Base-by-base conservation (phyloP, 441 rosid genomes). In the Melastoma candidum region DNA sequence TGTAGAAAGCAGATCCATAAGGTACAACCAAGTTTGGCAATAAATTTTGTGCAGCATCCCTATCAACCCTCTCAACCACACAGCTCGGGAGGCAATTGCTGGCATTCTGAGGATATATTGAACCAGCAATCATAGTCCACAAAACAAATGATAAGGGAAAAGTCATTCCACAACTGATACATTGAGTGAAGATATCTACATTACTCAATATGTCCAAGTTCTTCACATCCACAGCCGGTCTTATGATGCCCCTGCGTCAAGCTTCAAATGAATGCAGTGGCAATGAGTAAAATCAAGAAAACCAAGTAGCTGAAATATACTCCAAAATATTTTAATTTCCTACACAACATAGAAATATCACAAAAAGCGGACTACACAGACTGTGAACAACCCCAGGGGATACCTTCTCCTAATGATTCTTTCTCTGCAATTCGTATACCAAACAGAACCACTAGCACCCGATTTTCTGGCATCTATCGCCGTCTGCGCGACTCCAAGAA, bases 381-480 rank as follows among this genome's bases (percentile, higher is more conserved):
- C 36, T 53, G 47, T 50, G 25, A 64, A 61, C 24, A 10, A 17
- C 54, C 1, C 39, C 10, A 12, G 14, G 1, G n/a, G 14, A 52
- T 61, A 92, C 98, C 98, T 84, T 77, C 94, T 87, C 65, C 90
- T 70, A 56, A 82, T 82, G 32, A 92, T 70, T 57, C 77, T 71
- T n/a, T 70, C 54, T 44, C 64, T 57, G 57, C 55, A 63, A 59
- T 56, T 55, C 17, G 59, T 54, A 48, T 59, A 58, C 14, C 45
- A 64, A n/a, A 74, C 64, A n/a, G 73, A 70, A 45, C n/a, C 43
- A 71, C 63, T 74, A 1, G 14, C 44, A 45, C 29, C 60, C 27
- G 72, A 58, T 13, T 71, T 67, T 49, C 46, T 51, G 7, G 74
- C 70, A 50, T 68, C 44, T 53, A 71, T 69, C 2, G 85, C 84